Evolutionary conservation across 1,284 basidiomycete genomes (phyloP).

Genomic region (Sanghuangporus weigelae): DNA sequence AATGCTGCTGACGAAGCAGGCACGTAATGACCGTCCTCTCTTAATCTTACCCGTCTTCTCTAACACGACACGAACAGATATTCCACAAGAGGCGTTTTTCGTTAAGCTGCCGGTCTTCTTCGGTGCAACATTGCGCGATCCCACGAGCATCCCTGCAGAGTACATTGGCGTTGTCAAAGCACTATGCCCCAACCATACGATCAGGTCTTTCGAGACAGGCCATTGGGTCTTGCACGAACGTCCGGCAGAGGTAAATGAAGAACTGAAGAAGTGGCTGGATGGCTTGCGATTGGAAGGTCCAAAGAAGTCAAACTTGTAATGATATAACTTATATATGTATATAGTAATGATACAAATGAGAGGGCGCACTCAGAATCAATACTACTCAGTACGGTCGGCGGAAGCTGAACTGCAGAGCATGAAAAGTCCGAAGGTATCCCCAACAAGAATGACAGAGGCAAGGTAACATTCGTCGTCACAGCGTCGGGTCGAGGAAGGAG

Average conservation of each 20-base stretch:
- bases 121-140: conserved; percentile 16
- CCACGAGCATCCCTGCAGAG: conserved; percentile 11
- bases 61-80: background rate
- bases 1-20: conserved; percentile 25
- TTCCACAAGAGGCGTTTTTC: conserved; percentile 10
- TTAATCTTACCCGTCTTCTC: background rate
- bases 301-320: background rate
- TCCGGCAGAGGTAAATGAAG: conserved; percentile 25
- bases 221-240: conserved; percentile 30
- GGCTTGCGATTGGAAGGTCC: background rate
- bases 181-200: conserved; percentile 17
- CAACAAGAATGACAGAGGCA: background rate
- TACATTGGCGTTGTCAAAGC: conserved; percentile 8
- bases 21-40: conserved; percentile 3
- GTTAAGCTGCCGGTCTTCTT: conserved; percentile 22
- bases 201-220: conserved; percentile 27
- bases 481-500: background rate
- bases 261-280: conserved; percentile 11
- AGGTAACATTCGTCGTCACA: background rate
- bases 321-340: background rate
- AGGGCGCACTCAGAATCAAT: background rate
- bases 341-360: background rate
- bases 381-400: too few species aligned
- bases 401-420: background rate
- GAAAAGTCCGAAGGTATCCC: background rate